Evolutionary conservation across 192 early-diverging fungal species (phyloP).

Genomic region (Coemansia sp.): DNA sequence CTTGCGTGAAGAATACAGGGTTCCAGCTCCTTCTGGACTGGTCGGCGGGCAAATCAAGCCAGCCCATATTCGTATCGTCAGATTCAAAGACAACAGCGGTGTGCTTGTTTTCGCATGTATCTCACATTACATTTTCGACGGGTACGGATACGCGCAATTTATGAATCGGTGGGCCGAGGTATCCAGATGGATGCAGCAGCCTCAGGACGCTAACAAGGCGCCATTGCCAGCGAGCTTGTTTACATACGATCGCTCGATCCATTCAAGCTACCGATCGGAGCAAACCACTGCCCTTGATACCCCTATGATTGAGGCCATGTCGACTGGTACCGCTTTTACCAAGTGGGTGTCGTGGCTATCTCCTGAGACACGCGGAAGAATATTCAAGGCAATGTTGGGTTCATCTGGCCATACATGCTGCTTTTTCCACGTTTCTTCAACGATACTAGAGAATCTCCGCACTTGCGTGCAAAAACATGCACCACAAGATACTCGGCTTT

Average conservation of each 20-base stretch:
- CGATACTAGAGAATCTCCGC: conserved; percentile 4
- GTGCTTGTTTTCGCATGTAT: conserved; percentile 20
- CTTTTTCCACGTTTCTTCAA: conserved; percentile 4
- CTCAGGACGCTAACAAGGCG: not conserved
- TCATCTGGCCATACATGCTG: not conserved
- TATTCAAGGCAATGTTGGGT: not conserved
- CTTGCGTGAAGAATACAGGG: not conserved
- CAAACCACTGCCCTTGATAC: not conserved
- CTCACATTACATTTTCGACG: conserved; percentile 21
- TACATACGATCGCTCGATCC: not conserved
- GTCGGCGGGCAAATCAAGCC: conserved; percentile 11
- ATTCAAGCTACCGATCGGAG: not conserved
- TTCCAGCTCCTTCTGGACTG: not conserved
- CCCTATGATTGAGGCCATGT: not conserved
- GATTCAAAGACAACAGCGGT: conserved; percentile 33
- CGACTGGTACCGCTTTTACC: not conserved
- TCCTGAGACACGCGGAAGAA: conserved; percentile 7
- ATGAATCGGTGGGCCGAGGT: conserved; percentile 25
- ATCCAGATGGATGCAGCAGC: conserved; percentile 6
- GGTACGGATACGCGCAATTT: conserved; percentile 19
- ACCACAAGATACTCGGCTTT: not conserved
- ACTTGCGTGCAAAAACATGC: not conserved
- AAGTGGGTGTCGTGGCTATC: conserved; percentile 17
- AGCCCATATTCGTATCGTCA: conserved; percentile 9
- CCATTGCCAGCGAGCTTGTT: not conserved